phyloP scores from a whole-genome alignment of 2,329 filamentous ascomycete species.

The Colletotrichum lupini region DNA sequence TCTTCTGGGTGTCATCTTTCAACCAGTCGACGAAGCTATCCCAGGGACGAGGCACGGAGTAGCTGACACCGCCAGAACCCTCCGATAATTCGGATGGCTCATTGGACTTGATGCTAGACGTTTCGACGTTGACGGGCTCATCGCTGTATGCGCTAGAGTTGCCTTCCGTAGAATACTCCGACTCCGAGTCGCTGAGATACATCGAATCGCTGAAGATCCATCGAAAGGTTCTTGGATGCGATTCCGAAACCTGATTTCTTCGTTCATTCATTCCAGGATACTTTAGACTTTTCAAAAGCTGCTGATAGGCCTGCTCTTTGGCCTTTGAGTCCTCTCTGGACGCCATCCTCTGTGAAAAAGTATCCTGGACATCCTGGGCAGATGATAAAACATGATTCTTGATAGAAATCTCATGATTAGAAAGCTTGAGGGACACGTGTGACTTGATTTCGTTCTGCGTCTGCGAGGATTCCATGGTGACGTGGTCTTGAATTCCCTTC shows the following conservation, averaged over 20 bases:
- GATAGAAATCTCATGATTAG: background rate
- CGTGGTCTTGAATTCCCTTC: background rate
- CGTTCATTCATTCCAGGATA: constrained; percentile 1
- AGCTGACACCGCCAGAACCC: background rate
- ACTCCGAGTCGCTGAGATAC: background rate
- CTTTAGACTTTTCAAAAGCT: background rate
- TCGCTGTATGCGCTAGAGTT: background rate
- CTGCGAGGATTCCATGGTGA: background rate
- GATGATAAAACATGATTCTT: background rate
- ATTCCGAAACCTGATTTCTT: background rate
- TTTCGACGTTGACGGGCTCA: background rate
- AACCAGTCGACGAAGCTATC: background rate
- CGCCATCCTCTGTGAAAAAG: background rate
- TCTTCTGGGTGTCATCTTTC: background rate
- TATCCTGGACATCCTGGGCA: background rate
- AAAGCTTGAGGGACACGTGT: background rate
- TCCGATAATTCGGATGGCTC: background rate
- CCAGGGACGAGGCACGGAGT: background rate
- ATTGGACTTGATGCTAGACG: no score
- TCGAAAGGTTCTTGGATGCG: background rate
- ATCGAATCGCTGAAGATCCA: background rate
- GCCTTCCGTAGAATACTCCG: background rate
- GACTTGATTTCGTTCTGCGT: background rate
- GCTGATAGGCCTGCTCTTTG: background rate
- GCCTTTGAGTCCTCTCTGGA: background rate